Conservation (phyloP, 1,284 basidiomycete genomes). For the Malassezia equina region DNA sequence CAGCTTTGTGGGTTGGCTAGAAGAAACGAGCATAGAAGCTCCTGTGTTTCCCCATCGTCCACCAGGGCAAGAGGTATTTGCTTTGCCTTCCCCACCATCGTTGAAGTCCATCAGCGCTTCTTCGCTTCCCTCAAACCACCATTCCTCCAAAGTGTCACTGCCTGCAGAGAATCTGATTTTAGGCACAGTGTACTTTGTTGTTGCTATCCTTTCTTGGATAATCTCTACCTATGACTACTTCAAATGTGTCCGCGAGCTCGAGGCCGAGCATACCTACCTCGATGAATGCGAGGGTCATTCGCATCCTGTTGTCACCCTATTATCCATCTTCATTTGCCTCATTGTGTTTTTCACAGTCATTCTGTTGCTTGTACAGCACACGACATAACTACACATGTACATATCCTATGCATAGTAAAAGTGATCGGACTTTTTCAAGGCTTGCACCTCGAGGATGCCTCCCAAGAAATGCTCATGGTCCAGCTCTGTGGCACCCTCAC, state of each 20-base stretch:
- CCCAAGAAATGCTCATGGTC: slow-evolving; percentile 48
- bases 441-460: slow-evolving; percentile 47
- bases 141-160: background rate
- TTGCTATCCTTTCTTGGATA: slow-evolving; percentile 1
- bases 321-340: slow-evolving; percentile 2
- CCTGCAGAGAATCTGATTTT: background rate
- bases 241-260: slow-evolving; percentile 9
- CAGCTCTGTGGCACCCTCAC: slow-evolving; percentile 70
- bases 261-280: slow-evolving; percentile 8
- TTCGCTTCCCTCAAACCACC: background rate
- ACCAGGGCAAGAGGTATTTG: background rate
- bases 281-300: slow-evolving; percentile 17
- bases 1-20: background rate
- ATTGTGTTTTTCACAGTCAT: slow-evolving; percentile 11
- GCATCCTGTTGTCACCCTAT: slow-evolving; percentile 7
- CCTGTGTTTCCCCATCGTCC: background rate
- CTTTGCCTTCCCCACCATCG: background rate
- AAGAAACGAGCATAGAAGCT: background rate
- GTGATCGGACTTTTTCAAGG: slow-evolving; percentile 47
- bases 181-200: slow-evolving; percentile 7
- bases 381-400: background rate
- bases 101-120: background rate
- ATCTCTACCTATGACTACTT: slow-evolving; percentile 12
- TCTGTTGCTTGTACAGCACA: slow-evolving; percentile 13
- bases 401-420: slow-evolving; percentile 30